Conservation (phyloP, 345 rosid species). For the Hibiscus syriacus region DNA sequence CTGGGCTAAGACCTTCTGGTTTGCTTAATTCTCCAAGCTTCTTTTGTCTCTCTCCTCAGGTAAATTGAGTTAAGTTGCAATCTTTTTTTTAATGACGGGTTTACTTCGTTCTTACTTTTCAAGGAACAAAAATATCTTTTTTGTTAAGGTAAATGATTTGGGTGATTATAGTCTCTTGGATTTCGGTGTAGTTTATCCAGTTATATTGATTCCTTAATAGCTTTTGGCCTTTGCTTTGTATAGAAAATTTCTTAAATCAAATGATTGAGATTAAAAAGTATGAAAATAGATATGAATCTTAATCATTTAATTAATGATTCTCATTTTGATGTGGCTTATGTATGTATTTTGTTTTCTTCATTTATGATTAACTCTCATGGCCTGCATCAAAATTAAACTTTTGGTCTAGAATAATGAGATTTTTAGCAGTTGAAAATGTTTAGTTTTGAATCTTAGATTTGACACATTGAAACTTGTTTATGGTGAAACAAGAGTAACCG, state of each 20-base stretch:
- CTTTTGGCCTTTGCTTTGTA: too few relatives aligned
- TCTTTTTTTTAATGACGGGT: constrained; percentile 1
- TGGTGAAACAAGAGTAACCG: neutral
- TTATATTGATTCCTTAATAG: neutral
- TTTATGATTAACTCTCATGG: neutral
- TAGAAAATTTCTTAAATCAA: too few relatives aligned
- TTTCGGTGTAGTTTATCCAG: neutral
- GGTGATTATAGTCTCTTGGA: neutral
- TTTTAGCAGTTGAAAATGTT: neutral
- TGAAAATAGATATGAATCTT: too few relatives aligned
- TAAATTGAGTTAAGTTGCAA: constrained; percentile 11
- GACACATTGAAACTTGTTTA: neutral
- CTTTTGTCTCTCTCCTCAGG: constrained; percentile 76
- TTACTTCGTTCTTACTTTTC: neutral
- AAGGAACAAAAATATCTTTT: too few relatives aligned
- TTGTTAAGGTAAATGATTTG: neutral
- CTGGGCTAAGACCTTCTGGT: constrained; percentile 92
- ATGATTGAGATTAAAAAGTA: too few relatives aligned
- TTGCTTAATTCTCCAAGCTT: constrained; percentile 69
- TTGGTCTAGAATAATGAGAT: neutral
- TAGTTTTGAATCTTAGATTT: neutral
- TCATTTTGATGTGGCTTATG: too few relatives aligned
- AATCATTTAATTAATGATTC: too few relatives aligned
- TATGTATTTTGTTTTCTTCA: neutral
- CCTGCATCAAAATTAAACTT: neutral